Base-by-base conservation (phyloP, 1,139 yeast species). In the Geotrichum bryndzae region DNA sequence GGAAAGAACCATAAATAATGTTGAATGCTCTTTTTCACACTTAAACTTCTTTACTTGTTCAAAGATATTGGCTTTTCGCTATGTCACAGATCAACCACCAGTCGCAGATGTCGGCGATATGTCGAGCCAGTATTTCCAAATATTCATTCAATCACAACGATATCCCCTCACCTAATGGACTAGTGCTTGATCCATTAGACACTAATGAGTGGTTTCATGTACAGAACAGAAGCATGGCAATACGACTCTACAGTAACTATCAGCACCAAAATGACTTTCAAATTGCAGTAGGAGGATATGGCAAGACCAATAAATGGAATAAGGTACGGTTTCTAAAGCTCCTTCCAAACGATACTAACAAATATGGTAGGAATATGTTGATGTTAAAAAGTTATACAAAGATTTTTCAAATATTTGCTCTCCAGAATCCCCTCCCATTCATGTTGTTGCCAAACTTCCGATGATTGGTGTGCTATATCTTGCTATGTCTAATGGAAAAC, bases 401-500 rank as follows among this genome's bases (percentile, higher is more conserved):
- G 45, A 58, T 50, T 61, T 54, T 56, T 7, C 61, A 48, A 22
- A 18, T 52, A 23, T 61, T 53, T 35, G 56, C 51, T 27, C 61
- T 31, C 4, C 27, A 51, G n/a, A 15, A 4, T 38, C 62, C 13
- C 60, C 51, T 46, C 62, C 64, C 7, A 59, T 64, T 38, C 46
- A 55, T 15, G 58, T 65, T 22, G 62, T 66, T 27, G 62, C 62
- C 25, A 57, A 56, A 25, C 54, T 15, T 4, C 68, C 67, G 2
- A 51, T 50, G 1, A 55, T 66, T 7, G 68, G 68, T 2, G 27
- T 66, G 15, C 57, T 63, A 25, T 64, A 66, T 51, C 57, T 65
- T 18, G 60, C 58, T n/a, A 27, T 51, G 22, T 56, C 45, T n/a
- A 48, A 53, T 23, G 54, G 53, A 13, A 53, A 48, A 10, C 33